These are phyloP conservation scores for Ricinus communis DNA, from an alignment of 345 rosid species.

Conservation along the genomic window DNA sequence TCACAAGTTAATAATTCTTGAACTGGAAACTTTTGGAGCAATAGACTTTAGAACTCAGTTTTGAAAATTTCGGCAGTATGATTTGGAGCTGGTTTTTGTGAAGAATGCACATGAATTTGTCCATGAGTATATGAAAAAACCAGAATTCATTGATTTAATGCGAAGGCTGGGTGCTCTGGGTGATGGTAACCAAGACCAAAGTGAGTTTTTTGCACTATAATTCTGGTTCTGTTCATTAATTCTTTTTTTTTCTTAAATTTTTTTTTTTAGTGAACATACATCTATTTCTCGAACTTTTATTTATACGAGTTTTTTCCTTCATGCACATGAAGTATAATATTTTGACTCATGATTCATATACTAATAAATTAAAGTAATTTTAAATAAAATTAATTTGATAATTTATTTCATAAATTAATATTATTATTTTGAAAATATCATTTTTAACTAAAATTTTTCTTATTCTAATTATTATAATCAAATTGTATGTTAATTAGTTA, in stretches of 20 bases:
- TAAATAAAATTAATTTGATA: too few relatives aligned
- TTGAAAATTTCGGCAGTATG: constrained; percentile 54
- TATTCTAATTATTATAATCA: too few relatives aligned
- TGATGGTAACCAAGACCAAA: constrained; percentile 85
- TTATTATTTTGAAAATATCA: too few relatives aligned
- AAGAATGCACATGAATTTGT: constrained; percentile 94
- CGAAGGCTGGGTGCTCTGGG: constrained; percentile 94
- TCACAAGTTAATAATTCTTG: not conserved
- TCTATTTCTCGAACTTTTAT: not conserved
- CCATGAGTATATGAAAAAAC: constrained; percentile 73
- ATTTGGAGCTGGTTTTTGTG: constrained; percentile 78
- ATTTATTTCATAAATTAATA: too few relatives aligned
- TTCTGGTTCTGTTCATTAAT: not conserved
- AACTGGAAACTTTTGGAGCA: not conserved
- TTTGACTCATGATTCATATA: too few relatives aligned
- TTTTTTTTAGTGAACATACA: not conserved
- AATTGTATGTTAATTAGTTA: too few relatives aligned
- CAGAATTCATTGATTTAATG: constrained; percentile 78
- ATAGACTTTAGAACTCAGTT: not conserved
- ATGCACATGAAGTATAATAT: too few relatives aligned
- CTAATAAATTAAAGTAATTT: too few relatives aligned
- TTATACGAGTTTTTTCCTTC: too few relatives aligned
- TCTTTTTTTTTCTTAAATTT: too few relatives aligned
- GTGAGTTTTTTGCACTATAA: constrained; percentile 40
- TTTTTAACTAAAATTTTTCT: too few relatives aligned